Percentiles rank a stretch among this genome's conserved stretches.
Conservation (phyloP, 2,329 filamentous ascomycete genomes). For the Elsinoe necatrix region DNA sequence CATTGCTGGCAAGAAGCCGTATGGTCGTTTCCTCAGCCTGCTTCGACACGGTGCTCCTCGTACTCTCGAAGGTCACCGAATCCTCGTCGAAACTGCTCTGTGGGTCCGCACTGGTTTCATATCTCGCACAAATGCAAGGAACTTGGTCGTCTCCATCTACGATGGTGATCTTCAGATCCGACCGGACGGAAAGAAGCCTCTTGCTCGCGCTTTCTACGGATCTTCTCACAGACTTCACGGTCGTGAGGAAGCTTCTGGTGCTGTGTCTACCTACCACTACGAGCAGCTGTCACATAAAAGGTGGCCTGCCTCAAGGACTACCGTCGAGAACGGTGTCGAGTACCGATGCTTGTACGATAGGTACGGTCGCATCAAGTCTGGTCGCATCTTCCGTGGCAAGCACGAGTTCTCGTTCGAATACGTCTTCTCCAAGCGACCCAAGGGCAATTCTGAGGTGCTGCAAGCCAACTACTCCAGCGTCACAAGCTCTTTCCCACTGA, state of each 20-base stretch:
- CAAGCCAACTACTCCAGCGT: conserved; percentile 16
- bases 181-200: conserved; percentile 9
- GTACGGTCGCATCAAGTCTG: conserved; percentile 18
- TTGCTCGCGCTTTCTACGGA: conserved; percentile 16
- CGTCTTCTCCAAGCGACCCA: conserved; percentile 17
- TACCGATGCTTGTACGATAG: conserved; percentile 16
- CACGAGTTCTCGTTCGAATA: conserved; percentile 17
- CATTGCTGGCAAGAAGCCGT: conserved; percentile 16
- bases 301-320: conserved; percentile 17
- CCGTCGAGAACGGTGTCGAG: conserved; percentile 11
- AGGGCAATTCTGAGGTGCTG: conserved; percentile 17
- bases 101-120: conserved; percentile 17
- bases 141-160: conserved; percentile 14
- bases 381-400: conserved; percentile 15
- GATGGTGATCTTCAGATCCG: conserved; percentile 13
- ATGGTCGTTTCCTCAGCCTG: conserved; percentile 6
- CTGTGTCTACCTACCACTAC: conserved; percentile 16
- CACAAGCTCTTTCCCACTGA: not conserved
- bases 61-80: conserved; percentile 14
- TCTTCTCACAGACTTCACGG: conserved; percentile 15
- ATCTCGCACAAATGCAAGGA: conserved; percentile 12
- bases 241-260: conserved; percentile 12
- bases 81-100: conserved; percentile 17
- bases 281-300: conserved; percentile 13
- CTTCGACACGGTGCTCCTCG: conserved; percentile 13